Evolutionary conservation across 129 eudicot genomes (phyloP).

Genomic region (sunflower (Helianthus annuus)): HanXRQr2.0-SUNRISE NC_035437.2:145592050-145592549

Average conservation of each 20-base stretch:
- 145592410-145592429: neutral
- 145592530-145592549: too few relatives aligned
- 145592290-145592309: slow-evolving; percentile 55
- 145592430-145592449: slow-evolving; percentile 2
- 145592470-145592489: neutral
- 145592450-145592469: neutral
- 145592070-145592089: slow-evolving; percentile 88
- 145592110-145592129: slow-evolving; percentile 60
- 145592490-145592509: neutral
- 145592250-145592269: slow-evolving; percentile 46
- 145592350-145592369: slow-evolving; percentile 39
- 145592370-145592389: neutral
- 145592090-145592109: slow-evolving; percentile 67
- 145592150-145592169: slow-evolving; percentile 52
- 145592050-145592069: slow-evolving; percentile 95
- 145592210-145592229: slow-evolving; percentile 79
- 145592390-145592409: neutral
- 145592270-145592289: slow-evolving; percentile 54
- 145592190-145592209: slow-evolving; percentile 98
- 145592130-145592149: slow-evolving; percentile 48
- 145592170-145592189: slow-evolving; percentile 76
- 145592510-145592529: too few relatives aligned
- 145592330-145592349: slow-evolving; percentile 30
- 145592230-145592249: slow-evolving; percentile 91
- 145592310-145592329: slow-evolving; percentile 16